These are phyloP conservation scores for Microascus cirrosus DNA, from an alignment of 2,329 filamentous ascomycete species.

Conservation along the genomic window DNA sequence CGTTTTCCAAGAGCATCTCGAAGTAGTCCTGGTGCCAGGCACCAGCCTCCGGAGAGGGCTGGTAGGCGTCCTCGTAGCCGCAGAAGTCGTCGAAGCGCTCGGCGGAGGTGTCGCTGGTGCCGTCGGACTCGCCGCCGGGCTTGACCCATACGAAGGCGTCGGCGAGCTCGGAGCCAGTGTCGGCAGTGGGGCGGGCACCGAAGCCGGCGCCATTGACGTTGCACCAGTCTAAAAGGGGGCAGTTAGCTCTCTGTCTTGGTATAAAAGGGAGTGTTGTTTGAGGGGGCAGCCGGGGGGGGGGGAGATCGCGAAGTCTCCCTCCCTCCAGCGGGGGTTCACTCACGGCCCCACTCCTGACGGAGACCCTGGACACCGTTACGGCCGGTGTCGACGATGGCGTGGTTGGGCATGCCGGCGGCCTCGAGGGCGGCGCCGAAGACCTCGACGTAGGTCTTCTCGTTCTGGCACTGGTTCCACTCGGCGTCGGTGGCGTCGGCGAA, in stretches of 20 bases:
- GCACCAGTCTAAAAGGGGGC: constrained; percentile 36
- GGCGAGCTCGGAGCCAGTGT: constrained; percentile 42
- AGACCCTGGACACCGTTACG: constrained; percentile 28
- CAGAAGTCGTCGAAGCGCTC: constrained; percentile 25
- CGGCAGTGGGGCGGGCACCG: constrained; percentile 42
- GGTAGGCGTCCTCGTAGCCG: constrained; percentile 26
- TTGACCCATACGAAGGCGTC: constrained; percentile 60
- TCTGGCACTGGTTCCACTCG: constrained; percentile 28
- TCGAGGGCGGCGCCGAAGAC: constrained; percentile 25
- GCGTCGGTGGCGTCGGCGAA: constrained; percentile 28
- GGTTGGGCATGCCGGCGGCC: constrained; percentile 26
- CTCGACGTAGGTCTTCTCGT: constrained; percentile 29
- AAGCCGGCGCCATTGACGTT: constrained; percentile 52
- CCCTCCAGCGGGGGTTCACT: background rate
- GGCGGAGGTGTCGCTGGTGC: constrained; percentile 22
- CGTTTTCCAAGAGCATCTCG: constrained; percentile 12
- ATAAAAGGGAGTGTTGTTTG: background rate
- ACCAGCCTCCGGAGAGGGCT: constrained; percentile 40
- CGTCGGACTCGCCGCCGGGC: constrained; percentile 44
- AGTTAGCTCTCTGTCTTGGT: constrained; percentile 24
- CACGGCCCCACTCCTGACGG: constrained; percentile 27
- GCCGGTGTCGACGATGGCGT: constrained; percentile 29
- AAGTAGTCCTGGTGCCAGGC: constrained; percentile 24
- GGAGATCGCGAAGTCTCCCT: background rate
- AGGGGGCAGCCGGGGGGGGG: background rate